Evolutionary conservation across 176 grass and related monocot species (phyloP).

Genomic region (Oropetium thomaeum): DNA sequence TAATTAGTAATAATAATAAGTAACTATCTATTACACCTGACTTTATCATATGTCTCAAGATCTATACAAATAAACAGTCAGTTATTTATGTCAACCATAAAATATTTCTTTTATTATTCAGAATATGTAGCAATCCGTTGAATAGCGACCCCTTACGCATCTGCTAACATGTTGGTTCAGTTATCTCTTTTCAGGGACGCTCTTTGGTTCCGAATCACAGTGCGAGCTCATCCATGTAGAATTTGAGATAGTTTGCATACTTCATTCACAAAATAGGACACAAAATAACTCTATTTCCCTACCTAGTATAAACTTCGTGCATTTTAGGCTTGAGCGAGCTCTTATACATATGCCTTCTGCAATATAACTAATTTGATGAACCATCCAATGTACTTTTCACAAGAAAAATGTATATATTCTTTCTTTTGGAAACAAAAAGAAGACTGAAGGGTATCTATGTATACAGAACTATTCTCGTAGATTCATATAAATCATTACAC

Average conservation of each 20-base stretch:
- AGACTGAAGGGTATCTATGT: not conserved
- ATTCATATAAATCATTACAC: conserved; percentile 30
- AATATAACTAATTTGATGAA: not conserved
- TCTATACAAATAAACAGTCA: no score
- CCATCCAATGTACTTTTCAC: not conserved
- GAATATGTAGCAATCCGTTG: not conserved
- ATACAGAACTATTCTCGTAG: not conserved
- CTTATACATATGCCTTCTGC: no score
- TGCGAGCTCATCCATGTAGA: not conserved
- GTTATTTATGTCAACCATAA: no score
- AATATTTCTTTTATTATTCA: no score
- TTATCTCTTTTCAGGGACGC: not conserved
- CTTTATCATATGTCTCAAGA: no score
- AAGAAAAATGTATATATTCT: not conserved
- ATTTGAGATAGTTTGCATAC: not conserved
- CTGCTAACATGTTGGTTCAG: not conserved
- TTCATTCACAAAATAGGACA: not conserved
- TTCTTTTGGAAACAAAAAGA: not conserved
- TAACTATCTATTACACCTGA: no score
- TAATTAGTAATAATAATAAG: no score
- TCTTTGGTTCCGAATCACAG: not conserved
- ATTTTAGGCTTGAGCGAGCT: not conserved
- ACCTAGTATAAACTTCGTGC: not conserved
- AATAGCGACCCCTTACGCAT: not conserved
- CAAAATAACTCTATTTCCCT: not conserved